These are phyloP conservation scores for Alternaria gaisen DNA, from an alignment of 2,329 filamentous ascomycete genomes.

Conservation along the genomic window DNA sequence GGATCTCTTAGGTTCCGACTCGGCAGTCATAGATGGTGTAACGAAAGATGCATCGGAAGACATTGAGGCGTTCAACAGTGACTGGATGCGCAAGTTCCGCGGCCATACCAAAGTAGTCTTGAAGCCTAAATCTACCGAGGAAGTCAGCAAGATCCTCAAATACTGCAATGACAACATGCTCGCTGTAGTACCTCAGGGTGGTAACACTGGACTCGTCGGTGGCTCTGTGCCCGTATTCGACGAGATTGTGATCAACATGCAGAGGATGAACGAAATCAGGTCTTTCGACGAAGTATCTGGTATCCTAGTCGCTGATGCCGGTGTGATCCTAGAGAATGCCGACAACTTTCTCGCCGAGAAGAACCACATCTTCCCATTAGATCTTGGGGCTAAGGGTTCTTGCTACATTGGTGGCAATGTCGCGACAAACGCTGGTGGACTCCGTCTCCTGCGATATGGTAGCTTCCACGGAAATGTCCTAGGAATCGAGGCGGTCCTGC, in stretches of 20 bases:
- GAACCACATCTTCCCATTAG: conserved; percentile 90
- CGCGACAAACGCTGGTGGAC: conserved; percentile 91
- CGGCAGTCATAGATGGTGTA: conserved; percentile 85
- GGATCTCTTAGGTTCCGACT: conserved; percentile 77
- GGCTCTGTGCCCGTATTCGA: conserved; percentile 97
- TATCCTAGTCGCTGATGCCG: conserved; percentile 87
- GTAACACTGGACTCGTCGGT: conserved; percentile 94
- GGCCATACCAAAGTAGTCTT: conserved; percentile 88
- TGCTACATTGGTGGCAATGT: conserved; percentile 97
- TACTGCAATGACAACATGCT: conserved; percentile 95
- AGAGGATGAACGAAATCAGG: conserved; percentile 88
- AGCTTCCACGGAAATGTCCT: conserved; percentile 93
- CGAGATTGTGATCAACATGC: conserved; percentile 92
- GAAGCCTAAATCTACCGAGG: conserved; percentile 82
- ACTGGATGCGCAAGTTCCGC: conserved; percentile 99
- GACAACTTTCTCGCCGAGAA: conserved; percentile 86
- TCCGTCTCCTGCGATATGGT: conserved; percentile 89
- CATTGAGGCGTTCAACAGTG: conserved; percentile 89
- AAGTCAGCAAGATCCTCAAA: conserved; percentile 88
- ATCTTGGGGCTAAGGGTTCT: conserved; percentile 96
- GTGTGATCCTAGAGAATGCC: conserved; percentile 86
- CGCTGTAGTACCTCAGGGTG: conserved; percentile 95
- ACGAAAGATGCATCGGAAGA: conserved; percentile 78
- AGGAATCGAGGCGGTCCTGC: conserved; percentile 90
- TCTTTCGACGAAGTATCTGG: conserved; percentile 95